Evolutionary conservation across 1,139 yeast genomes (phyloP), one percentile per base, ranked within the genome.

Genomic region (Taphrina pruni): DNA sequence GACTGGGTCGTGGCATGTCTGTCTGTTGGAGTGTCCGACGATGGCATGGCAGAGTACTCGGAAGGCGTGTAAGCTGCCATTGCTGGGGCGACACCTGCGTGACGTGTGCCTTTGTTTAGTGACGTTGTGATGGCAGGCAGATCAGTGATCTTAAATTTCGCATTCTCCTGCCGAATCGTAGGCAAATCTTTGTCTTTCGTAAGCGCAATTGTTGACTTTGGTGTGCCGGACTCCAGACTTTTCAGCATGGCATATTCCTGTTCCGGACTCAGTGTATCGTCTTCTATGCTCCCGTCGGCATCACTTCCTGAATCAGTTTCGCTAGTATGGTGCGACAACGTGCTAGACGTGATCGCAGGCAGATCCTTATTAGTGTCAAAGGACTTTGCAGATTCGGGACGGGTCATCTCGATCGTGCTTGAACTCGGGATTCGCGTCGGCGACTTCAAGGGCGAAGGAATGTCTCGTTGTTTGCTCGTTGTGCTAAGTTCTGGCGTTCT

Each of bases 61-160:
- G 60, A 56, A 17, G 60, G 60, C n/a, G 60, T 56, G 50, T 56
- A 56, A 6, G 39, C 60, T 6, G 46, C 50, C 12, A 6, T 54
- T 12, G 20, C 21, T 35, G 41, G 26, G 2, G 26, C 57, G 20
- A 45, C 17, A 45, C 26, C 11, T 54, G 41, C n/a, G 9, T 11
- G 35, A 5, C 9, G 54, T 50, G 54, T 46, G 51, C 6, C 20
- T 12, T n/a, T 46, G 58, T 38, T 21, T 8, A 45, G 48, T 6
- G 48, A 45, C 20, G 60, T 39, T 17, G n/a, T 20, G 21, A 56
- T 56, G 12, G 46, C 50, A 12, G 60, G 50, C 46, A 56, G 50
- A 12, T 14, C 36, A 7, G 35, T 26, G 17, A 1, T 38, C 12
- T 17, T 41, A 2, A 36, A 17, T 20, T 36, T 54, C 36, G 46